phyloP scores from a whole-genome alignment of 805 yeast genomes.

The Candida cerambycidarum region DNA sequence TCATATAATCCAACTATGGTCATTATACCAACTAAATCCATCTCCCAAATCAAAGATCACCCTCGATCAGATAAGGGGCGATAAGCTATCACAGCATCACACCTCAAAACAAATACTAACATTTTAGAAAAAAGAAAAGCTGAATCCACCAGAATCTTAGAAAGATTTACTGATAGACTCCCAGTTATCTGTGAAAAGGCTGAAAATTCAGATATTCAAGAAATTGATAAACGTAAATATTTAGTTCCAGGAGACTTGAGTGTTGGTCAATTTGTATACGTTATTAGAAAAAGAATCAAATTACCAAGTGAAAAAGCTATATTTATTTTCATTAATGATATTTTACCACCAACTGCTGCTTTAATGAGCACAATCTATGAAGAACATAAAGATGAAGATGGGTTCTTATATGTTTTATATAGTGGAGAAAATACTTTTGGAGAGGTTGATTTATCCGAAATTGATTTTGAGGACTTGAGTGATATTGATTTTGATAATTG shows the following conservation, averaged over 20 bases:
- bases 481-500: slow-evolving; percentile 3
- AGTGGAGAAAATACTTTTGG: slow-evolving; percentile 99
- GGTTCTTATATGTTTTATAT: slow-evolving; percentile 91
- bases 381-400: slow-evolving; percentile 97
- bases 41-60: background rate
- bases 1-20: no score
- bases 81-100: background rate
- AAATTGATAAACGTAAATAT: slow-evolving; percentile 95
- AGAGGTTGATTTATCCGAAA: slow-evolving; percentile 13
- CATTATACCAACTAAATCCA: no score
- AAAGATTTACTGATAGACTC: slow-evolving; percentile 86
- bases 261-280: slow-evolving; percentile 97
- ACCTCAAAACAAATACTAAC: slow-evolving; percentile 8
- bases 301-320: slow-evolving; percentile 97
- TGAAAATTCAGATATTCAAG: slow-evolving; percentile 93
- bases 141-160: slow-evolving; percentile 87
- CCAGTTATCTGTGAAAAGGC: slow-evolving; percentile 98
- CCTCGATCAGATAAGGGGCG: background rate
- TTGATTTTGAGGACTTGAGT: slow-evolving; percentile 9
- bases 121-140: slow-evolving; percentile 81
- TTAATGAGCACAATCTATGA: slow-evolving; percentile 92
- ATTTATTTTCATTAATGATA: slow-evolving; percentile 94
- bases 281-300: slow-evolving; percentile 92
- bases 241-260: slow-evolving; percentile 94
- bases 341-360: slow-evolving; percentile 97